phyloP scores from a whole-genome alignment of 768 basidiomycete species.

The Amanita phalloides region DNA sequence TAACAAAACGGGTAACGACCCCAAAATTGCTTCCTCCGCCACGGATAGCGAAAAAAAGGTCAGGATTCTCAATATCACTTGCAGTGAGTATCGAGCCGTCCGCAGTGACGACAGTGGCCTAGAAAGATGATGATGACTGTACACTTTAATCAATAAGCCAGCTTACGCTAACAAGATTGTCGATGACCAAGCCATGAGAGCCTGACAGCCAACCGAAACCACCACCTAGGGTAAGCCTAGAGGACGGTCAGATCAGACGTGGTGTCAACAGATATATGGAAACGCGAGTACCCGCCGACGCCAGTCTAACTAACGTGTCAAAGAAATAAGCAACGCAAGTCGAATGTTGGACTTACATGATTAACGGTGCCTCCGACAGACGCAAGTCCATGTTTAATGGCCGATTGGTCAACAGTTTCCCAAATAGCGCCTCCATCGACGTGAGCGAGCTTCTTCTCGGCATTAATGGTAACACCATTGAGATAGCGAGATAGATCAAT shows the following conservation, averaged over 20 bases:
- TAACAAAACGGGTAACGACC: constrained; percentile 41
- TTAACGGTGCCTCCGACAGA: constrained; percentile 39
- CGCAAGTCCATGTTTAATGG: constrained; percentile 34
- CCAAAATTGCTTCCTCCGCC: constrained; percentile 48
- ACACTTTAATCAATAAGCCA: background rate
- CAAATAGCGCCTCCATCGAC: constrained; percentile 38
- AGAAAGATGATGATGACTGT: background rate
- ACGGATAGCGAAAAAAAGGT: constrained; percentile 42
- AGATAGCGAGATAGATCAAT: constrained; percentile 37
- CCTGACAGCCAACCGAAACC: constrained; percentile 43
- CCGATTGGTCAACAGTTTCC: constrained; percentile 31
- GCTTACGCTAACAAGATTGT: constrained; percentile 31
- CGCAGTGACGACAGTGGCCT: constrained; percentile 36
- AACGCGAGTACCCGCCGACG: constrained; percentile 31
- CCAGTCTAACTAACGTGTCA: constrained; percentile 25
- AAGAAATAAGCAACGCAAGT: background rate
- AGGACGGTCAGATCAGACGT: background rate
- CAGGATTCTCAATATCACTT: constrained; percentile 25
- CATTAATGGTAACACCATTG: constrained; percentile 25
- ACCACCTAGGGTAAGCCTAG: constrained; percentile 39
- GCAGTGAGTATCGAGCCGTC: constrained; percentile 28
- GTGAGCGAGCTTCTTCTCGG: constrained; percentile 24
- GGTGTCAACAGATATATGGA: background rate
- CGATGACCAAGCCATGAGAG: constrained; percentile 32
- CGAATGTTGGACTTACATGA: constrained; percentile 24